Evolutionary conservation across 208 protist genomes (phyloP).

Genomic region (Leishmania martiniquensis): DNA sequence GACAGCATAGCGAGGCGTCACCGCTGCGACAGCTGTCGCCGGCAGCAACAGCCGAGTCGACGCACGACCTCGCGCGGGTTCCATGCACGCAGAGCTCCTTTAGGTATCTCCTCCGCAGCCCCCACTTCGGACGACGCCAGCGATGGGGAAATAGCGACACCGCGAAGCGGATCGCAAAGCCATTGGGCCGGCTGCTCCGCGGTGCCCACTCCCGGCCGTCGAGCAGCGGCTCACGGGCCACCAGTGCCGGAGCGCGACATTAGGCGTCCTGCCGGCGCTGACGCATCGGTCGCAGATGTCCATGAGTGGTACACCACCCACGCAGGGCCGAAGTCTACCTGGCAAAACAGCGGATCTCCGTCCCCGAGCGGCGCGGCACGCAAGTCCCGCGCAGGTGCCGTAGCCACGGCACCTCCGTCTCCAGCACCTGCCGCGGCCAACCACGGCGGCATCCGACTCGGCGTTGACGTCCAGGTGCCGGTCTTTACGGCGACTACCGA

Average conservation of each 20-base stretch:
- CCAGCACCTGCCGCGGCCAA: not conserved
- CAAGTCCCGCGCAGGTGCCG: not conserved
- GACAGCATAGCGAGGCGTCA: not conserved
- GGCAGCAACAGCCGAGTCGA: not conserved
- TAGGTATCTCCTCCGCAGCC: not conserved
- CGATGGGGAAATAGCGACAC: not conserved
- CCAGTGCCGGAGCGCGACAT: not conserved
- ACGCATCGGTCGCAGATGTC: not conserved
- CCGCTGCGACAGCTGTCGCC: not conserved
- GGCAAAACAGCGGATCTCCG: not conserved
- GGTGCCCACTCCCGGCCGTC: not conserved
- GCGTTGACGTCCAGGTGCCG: constrained; percentile 2
- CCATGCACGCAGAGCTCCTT: not conserved
- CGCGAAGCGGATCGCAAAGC: not conserved
- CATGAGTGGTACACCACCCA: not conserved
- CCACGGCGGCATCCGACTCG: not conserved
- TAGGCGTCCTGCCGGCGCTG: not conserved
- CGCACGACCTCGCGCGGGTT: not conserved
- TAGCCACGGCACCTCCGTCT: not conserved
- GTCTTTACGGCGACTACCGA: constrained; percentile 34
- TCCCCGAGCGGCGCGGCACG: not conserved
- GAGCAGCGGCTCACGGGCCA: not conserved
- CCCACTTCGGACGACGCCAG: not conserved
- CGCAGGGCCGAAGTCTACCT: not conserved
- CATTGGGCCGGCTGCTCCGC: not conserved